Percentiles rank a stretch among this genome's conserved stretches.
Evolutionary conservation across 768 basidiomycete genomes (phyloP).

Genomic region (Tylopilus felleus): DNA sequence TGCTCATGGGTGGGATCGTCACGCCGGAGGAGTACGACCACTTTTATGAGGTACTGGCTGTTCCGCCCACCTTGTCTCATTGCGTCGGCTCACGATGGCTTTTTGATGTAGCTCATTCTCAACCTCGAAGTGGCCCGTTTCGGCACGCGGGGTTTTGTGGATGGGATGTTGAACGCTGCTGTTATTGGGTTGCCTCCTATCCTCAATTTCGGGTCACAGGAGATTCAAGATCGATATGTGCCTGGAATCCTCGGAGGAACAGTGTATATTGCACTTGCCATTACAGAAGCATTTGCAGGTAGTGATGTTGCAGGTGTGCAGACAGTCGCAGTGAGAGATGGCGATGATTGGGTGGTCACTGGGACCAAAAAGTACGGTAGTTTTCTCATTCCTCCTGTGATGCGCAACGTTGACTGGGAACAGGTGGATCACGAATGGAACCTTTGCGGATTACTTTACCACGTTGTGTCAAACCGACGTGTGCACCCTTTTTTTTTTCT

Average conservation of each 20-base stretch:
- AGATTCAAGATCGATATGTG: conserved; percentile 66
- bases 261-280: conserved; percentile 86
- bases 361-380: conserved; percentile 81
- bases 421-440: conserved; percentile 90
- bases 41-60: conserved; percentile 72
- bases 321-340: conserved; percentile 83
- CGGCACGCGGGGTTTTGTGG: conserved; percentile 82
- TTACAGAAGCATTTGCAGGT: conserved; percentile 92
- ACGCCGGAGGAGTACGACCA: conserved; percentile 89
- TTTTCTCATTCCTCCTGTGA: neutral
- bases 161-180: conserved; percentile 75
- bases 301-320: conserved; percentile 82
- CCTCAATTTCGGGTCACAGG: conserved; percentile 81
- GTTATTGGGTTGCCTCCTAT: conserved; percentile 91
- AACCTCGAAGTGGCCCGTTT: conserved; percentile 81
- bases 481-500: conserved; percentile 11
- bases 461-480: conserved; percentile 74
- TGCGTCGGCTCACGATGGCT: neutral
- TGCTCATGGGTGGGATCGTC: conserved; percentile 75
- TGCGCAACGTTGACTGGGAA: conserved; percentile 4
- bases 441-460: conserved; percentile 82
- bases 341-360: conserved; percentile 82
- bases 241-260: conserved; percentile 72
- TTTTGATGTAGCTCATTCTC: conserved; percentile 56
- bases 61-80: neutral